These are phyloP conservation scores for Didymella pomorum DNA, from an alignment of 2,329 filamentous ascomycete genomes.

Conservation along the genomic window DNA sequence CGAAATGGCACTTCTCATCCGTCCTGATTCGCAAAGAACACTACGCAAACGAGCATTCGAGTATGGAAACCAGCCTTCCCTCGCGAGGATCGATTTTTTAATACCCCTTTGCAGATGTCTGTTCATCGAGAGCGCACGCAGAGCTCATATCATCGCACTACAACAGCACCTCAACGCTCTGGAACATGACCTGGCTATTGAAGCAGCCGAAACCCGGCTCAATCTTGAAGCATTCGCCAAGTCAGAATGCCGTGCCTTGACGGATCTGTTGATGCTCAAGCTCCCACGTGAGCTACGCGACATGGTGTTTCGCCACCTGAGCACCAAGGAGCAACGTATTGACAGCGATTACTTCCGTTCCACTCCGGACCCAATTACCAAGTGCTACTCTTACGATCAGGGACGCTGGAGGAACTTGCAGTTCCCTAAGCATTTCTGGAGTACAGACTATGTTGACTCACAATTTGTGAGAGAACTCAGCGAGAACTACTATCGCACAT, in stretches of 20 bases:
- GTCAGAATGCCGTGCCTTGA: constrained; percentile 26
- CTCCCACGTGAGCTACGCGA: constrained; percentile 31
- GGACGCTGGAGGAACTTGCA: constrained; percentile 29
- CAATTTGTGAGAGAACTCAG: constrained; percentile 25
- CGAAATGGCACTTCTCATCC: background rate
- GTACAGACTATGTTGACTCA: constrained; percentile 11
- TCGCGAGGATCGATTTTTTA: background rate
- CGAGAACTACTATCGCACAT: constrained; percentile 32
- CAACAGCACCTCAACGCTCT: constrained; percentile 9
- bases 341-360: constrained; percentile 33
- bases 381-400: constrained; percentile 27
- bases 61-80: background rate
- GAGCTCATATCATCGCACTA: background rate
- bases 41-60: constrained; percentile 11
- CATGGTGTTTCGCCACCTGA: constrained; percentile 31
- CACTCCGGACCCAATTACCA: constrained; percentile 28
- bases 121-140: background rate
- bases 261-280: constrained; percentile 16
- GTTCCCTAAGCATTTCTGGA: constrained; percentile 31
- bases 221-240: constrained; percentile 21
- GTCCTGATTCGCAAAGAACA: background rate
- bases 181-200: constrained; percentile 12
- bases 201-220: constrained; percentile 12
- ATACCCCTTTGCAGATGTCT: background rate
- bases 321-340: constrained; percentile 23